A percentile compares a stretch with the other conserved stretches of the same genome.
These are phyloP conservation scores for Euphorbia peplus DNA, from an alignment of 345 rosid species.

Conservation along the genomic window DNA sequence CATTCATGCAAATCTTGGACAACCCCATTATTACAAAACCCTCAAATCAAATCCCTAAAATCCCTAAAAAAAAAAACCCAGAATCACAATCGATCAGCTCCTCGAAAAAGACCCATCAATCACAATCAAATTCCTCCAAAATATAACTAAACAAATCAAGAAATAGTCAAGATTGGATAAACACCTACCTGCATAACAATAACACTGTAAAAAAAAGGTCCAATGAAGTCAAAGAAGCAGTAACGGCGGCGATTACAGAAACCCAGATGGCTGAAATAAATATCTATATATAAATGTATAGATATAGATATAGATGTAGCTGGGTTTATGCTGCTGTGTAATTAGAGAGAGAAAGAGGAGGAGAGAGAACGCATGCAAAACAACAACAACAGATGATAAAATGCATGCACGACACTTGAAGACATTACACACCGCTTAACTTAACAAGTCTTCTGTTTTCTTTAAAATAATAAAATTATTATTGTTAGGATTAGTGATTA, in stretches of 20 bases:
- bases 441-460: constrained; percentile 25
- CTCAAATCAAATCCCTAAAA: constrained; percentile 8
- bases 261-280: neutral
- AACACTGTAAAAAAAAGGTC: neutral
- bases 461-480: too few species aligned
- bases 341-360: constrained; percentile 30
- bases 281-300: neutral
- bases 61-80: neutral
- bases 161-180: neutral
- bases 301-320: too few species aligned
- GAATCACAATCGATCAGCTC: too few species aligned
- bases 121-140: neutral
- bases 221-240: neutral
- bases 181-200: neutral
- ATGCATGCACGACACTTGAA: constrained; percentile 84
- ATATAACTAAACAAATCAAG: neutral
- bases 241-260: neutral
- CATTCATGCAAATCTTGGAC: constrained; percentile 81
- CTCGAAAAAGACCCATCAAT: constrained; percentile 14
- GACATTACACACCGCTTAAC: constrained; percentile 66
- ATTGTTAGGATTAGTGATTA: too few species aligned
- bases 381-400: constrained; percentile 41
- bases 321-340: too few species aligned
- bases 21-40: constrained; percentile 39
- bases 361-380: constrained; percentile 40